Evolutionary conservation across 768 basidiomycete genomes (phyloP), one percentile per base, ranked within the genome.

Genomic region (Inosperma sp.): DNA sequence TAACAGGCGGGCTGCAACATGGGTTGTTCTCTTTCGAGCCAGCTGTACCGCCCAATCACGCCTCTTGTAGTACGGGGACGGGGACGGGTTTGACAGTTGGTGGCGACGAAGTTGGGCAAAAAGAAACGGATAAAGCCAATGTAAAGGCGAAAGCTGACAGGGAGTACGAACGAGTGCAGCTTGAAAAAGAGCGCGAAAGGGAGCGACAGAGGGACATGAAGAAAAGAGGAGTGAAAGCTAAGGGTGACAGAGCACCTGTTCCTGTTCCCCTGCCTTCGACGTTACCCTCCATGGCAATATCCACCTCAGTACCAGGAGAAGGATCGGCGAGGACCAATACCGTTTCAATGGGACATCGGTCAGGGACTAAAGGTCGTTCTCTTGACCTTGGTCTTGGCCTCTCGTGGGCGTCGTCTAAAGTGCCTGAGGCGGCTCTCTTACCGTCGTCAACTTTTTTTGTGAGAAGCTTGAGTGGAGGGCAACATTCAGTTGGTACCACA

Each of bases 11-110:
- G 8, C 68, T 74, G 22, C 75, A 80, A 0, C 85, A 85, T 62
- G 80, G 79, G 7, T 69, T 76, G 23, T 87, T 88, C 59, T 67
- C 78, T 5, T 88, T 88, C 57, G 86, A 88, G 57, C 81, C 83
- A 16, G 75, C 84, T 0, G 79, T 83, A 2, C 78, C 82, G 3
- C 70, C 79, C 7, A 74, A 68, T 17, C 59, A 70, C 43, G 70
- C 67, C 51, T 69, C 60, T 30, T 65, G 44, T 39, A 51, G 41
- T n/a, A 49, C 48, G 7, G 49, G 49, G 9, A 49, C 37, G 2
- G 49, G 49, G 12, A 31, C 49, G 5, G 39, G 40, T 17, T 40
- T 29, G 21, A 25, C 49, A 19, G 46, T 31, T n/a, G 36, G 33
- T 7, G 46, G 46, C 26, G 35, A 48, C 25, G n/a, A 17, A 14